These are phyloP conservation scores for Carallia brachiata DNA, from an alignment of 345 rosid species.

Conservation along the genomic window DNA sequence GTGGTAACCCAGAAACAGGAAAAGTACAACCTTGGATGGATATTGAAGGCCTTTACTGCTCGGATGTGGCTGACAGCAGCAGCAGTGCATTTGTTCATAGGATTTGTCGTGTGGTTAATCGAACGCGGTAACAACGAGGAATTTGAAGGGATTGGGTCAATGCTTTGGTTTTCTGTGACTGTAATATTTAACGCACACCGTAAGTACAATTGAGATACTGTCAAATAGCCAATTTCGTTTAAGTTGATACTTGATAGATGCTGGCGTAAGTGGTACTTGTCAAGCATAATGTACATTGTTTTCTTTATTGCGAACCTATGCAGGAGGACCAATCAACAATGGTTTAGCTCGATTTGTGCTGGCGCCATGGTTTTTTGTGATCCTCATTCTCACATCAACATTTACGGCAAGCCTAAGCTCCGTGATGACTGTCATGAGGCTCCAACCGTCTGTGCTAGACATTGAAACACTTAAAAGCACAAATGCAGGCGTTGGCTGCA, in stretches of 20 bases:
- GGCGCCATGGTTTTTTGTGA: constrained; percentile 22
- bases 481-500: constrained; percentile 23
- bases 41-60: constrained; percentile 25
- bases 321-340: constrained; percentile 18
- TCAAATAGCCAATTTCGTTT: too few relatives aligned
- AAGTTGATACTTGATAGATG: too few relatives aligned
- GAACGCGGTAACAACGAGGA: constrained; percentile 24
- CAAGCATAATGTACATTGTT: too few relatives aligned
- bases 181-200: constrained; percentile 26
- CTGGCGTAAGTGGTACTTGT: too few relatives aligned
- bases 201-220: constrained; percentile 5
- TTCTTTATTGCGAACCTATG: not conserved
- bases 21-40: constrained; percentile 22
- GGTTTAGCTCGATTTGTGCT: constrained; percentile 15
- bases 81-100: constrained; percentile 24
- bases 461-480: constrained; percentile 15
- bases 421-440: constrained; percentile 15
- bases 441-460: constrained; percentile 4
- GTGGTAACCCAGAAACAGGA: constrained; percentile 21
- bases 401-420: constrained; percentile 21
- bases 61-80: constrained; percentile 27
- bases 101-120: constrained; percentile 29
- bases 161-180: constrained; percentile 29
- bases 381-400: constrained; percentile 13
- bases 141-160: constrained; percentile 20